phyloP scores from a whole-genome alignment of 2,329 filamentous ascomycete species.

The Cyphellophora europaea region DNA sequence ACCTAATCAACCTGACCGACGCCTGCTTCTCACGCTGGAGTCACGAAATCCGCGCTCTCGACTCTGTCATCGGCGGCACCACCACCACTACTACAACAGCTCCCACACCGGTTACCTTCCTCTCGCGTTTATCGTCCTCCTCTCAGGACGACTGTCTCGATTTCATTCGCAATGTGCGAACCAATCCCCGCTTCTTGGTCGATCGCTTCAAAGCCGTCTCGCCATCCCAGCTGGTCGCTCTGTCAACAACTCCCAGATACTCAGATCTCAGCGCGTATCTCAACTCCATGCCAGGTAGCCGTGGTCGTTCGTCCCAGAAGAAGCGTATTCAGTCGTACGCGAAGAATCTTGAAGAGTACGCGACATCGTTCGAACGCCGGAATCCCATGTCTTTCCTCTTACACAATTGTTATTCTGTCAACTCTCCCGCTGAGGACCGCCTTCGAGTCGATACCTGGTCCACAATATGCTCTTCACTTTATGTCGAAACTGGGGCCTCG shows the following conservation, averaged over 20 bases:
- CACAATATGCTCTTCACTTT: conserved; percentile 71
- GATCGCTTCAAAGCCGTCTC: conserved; percentile 68
- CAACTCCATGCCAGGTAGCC: conserved; percentile 51
- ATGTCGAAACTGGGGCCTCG: conserved; percentile 65
- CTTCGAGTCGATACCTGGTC: conserved; percentile 81
- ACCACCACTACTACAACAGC: conserved; percentile 1
- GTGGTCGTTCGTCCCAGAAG: conserved; percentile 38
- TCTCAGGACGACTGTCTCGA: conserved; percentile 66
- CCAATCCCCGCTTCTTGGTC: conserved; percentile 80
- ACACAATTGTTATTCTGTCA: conserved; percentile 80
- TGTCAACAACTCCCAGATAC: conserved; percentile 69
- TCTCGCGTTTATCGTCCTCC: conserved; percentile 62
- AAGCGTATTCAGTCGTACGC: conserved; percentile 34
- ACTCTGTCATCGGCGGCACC: conserved; percentile 24
- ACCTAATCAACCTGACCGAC: conserved; percentile 34
- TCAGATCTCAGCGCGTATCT: conserved; percentile 75
- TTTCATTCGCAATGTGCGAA: conserved; percentile 73
- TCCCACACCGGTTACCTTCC: conserved; percentile 25
- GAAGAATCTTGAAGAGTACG: conserved; percentile 65
- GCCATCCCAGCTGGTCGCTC: conserved; percentile 63
- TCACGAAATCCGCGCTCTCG: conserved; percentile 24
- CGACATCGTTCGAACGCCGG: conserved; percentile 80
- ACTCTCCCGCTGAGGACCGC: conserved; percentile 71
- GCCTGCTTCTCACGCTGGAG: conserved; percentile 27
- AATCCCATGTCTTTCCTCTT: conserved; percentile 77